phyloP scores from a whole-genome alignment of 208 protist species.

The Acanthamoeba culbertsoni region DNA sequence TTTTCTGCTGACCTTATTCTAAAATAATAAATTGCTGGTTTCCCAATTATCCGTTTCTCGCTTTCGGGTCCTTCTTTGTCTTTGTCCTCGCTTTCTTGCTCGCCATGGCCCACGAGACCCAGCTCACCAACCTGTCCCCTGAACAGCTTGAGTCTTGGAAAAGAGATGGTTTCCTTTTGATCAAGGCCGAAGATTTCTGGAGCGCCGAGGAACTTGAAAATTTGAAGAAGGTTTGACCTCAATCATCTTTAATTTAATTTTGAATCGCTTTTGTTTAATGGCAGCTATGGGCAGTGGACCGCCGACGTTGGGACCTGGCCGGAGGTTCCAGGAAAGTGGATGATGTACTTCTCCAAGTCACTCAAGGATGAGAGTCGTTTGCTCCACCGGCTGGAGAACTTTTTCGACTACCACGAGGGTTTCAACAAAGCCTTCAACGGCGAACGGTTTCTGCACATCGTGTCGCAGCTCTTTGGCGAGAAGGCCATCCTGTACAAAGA shows the following conservation, averaged over 20 bases:
- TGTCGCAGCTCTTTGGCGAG: slow-evolving; percentile 51
- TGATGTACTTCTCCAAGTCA: slow-evolving; percentile 53
- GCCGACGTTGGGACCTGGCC: neutral
- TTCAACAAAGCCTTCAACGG: slow-evolving; percentile 34
- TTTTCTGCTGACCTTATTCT: too few species aligned
- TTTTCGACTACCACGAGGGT: slow-evolving; percentile 59
- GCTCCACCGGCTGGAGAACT: slow-evolving; percentile 65
- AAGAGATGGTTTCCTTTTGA: slow-evolving; percentile 30
- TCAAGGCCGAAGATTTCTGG: slow-evolving; percentile 61
- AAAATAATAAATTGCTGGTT: too few species aligned
- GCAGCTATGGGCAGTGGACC: neutral
- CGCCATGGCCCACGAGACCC: too few species aligned
- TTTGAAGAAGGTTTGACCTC: neutral
- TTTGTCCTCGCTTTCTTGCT: too few species aligned
- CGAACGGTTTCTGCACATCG: neutral
- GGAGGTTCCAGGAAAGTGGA: slow-evolving; percentile 25
- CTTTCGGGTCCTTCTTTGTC: too few species aligned
- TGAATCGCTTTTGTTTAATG: neutral
- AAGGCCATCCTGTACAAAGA: slow-evolving; percentile 68
- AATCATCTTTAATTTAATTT: slow-evolving; percentile 46
- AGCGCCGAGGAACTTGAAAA: slow-evolving; percentile 56
- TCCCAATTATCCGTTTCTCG: too few species aligned
- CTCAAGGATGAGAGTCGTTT: neutral
- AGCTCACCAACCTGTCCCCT: neutral
- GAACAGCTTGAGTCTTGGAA: slow-evolving; percentile 54